These are phyloP conservation scores for Fomitopsis pulvina DNA, from an alignment of 768 basidiomycete genomes.

Conservation along the genomic window DNA sequence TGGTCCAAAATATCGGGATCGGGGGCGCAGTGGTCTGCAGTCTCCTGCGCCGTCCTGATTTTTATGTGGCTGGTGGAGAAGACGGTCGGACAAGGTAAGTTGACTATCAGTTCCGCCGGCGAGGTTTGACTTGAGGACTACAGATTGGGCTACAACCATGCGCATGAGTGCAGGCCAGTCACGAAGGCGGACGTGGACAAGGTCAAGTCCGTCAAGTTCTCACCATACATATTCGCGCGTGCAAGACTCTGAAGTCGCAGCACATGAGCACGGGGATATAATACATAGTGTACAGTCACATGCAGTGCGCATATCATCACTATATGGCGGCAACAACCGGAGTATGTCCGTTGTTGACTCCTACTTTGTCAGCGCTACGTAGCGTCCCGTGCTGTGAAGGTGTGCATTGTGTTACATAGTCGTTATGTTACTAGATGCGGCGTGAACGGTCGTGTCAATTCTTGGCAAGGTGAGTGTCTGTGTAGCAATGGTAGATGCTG, in stretches of 20 bases:
- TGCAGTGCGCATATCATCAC: no score
- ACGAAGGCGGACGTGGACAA: constrained; percentile 63
- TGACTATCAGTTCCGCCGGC: background rate
- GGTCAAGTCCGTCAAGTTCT: constrained; percentile 64
- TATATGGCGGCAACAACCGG: no score
- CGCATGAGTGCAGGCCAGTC: constrained; percentile 54
- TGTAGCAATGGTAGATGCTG: no score
- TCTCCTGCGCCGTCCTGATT: constrained; percentile 70
- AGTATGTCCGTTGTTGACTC: no score
- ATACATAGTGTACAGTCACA: background rate
- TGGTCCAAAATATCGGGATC: constrained; percentile 80
- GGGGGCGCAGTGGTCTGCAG: constrained; percentile 78
- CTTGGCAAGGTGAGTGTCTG: background rate
- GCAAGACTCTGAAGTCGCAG: constrained; percentile 37
- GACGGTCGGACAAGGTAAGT: constrained; percentile 63
- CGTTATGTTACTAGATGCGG: no score
- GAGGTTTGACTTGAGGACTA: background rate
- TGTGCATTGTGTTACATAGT: background rate
- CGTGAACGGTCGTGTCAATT: no score
- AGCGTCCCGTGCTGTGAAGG: background rate
- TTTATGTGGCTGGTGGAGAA: constrained; percentile 56
- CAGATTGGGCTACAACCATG: constrained; percentile 84
- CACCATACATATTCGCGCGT: constrained; percentile 33
- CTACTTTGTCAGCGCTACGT: no score
- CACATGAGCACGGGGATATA: background rate